Conservation (phyloP, 2,329 filamentous ascomycete genomes). For the Cytospora mali region DNA sequence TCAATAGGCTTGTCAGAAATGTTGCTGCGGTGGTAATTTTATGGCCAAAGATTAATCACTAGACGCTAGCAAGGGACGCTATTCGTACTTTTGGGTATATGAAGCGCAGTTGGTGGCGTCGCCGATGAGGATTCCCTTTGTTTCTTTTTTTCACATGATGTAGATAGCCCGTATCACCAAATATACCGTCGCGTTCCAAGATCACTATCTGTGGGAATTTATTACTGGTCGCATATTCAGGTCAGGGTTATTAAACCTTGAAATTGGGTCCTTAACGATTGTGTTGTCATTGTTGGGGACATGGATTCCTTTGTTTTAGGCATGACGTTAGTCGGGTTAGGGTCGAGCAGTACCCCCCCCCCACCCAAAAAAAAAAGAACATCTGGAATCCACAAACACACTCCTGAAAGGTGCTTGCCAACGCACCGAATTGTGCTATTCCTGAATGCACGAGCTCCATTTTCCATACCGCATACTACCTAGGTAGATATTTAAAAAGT, state of each 20-base stretch:
- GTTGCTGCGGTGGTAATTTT: background rate
- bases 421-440: constrained; percentile 44
- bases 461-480: constrained; percentile 54
- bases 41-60: no score
- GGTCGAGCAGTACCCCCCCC: background rate
- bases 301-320: no score
- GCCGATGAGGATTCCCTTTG: background rate
- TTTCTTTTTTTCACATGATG: background rate
- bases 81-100: background rate
- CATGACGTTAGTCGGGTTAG: background rate
- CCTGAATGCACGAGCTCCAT: constrained; percentile 46
- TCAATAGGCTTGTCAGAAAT: background rate
- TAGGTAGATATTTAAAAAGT: constrained; percentile 61
- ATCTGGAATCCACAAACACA: no score
- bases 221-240: no score
- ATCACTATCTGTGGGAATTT: no score
- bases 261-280: no score
- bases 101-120: background rate
- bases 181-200: no score
- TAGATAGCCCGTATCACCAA: no score
- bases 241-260: background rate
- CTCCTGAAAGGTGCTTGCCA: no score
- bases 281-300: no score
- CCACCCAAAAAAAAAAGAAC: background rate
- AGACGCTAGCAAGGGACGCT: no score